phyloP scores from a whole-genome alignment of 257 asterid genomes.

The Nicotiana knightiana region DNA sequence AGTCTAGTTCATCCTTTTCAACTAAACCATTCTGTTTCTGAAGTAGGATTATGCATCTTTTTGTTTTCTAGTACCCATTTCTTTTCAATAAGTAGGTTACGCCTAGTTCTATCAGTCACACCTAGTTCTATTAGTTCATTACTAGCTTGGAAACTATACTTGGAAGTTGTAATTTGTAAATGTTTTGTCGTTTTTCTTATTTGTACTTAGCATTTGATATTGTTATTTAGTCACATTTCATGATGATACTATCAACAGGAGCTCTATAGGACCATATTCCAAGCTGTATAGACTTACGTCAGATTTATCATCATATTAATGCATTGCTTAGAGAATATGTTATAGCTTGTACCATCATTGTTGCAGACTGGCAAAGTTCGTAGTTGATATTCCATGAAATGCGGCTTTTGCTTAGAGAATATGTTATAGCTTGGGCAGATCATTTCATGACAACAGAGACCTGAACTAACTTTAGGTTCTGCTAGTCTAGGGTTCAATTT shows the following conservation, averaged over 20 bases:
- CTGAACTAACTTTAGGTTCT: not conserved
- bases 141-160: not conserved
- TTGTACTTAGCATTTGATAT: not conserved
- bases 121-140: not conserved
- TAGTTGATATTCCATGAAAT: slow-evolving; percentile 2
- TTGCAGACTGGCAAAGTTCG: not conserved
- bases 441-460: not conserved
- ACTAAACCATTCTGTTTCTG: not conserved
- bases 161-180: not conserved
- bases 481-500: not conserved
- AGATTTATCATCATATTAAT: slow-evolving; percentile 11
- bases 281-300: not conserved
- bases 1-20: slow-evolving; percentile 5
- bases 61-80: not conserved
- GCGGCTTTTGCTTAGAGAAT: not conserved
- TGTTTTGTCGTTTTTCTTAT: not conserved
- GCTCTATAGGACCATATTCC: not conserved
- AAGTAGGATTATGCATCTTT: slow-evolving; percentile 5
- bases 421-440: not conserved
- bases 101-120: not conserved
- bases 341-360: not conserved
- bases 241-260: not conserved
- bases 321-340: not conserved
- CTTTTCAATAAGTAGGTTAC: not conserved
- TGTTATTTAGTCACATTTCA: not conserved